Evolutionary conservation across 1,284 basidiomycete genomes (phyloP), one percentile per base, ranked within the genome.

Genomic region (Ceratobasidium sp.): DNA sequence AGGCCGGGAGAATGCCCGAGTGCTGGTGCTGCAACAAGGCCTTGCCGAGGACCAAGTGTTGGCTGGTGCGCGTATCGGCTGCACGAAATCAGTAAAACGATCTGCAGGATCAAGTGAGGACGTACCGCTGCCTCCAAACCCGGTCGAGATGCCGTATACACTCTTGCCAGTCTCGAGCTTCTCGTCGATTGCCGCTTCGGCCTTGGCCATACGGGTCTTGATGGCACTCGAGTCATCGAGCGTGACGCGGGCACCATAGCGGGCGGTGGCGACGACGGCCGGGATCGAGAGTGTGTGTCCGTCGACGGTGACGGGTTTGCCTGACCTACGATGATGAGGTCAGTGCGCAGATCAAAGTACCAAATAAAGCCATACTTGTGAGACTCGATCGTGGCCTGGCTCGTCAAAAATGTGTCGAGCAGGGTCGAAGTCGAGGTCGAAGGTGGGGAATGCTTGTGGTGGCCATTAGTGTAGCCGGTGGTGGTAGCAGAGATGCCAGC

Each of bases 1-100:
- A 70, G 15, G 55, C 49, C 12, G 87, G 87, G 13, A 86, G 79
- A 1, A 92, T 84, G 54, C 92, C 92, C 57, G 80, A 80, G 69
- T 92, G 89, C 76, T 93, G 90, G 75, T 92, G 89, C 77, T 93
- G 91, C 34, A 94, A 81, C 27, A 94, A 85, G 1, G 90, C 88
- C 73, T 88, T 84, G 12, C 91, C 91, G 20, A 92, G 86, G 6
- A 86, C 80, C 71, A 88, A 76, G 45, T 89, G 86, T 71, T 90
- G 80, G 71, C 86, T 83, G 0, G 91, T 92, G 40, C 91, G 84
- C 3, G 90, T 92, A 76, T 87, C 86, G 6, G 87, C 87, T 84
- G 67, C 4, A 70, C 57, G 31, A 54, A 43, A 68, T 47, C 22
- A 20, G 31, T 60, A 34, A 38, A 49, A 32, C 25, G 15, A 45